Conservation (phyloP, 2,329 filamentous ascomycete species). For the Penicillium verrucosum region DNA sequence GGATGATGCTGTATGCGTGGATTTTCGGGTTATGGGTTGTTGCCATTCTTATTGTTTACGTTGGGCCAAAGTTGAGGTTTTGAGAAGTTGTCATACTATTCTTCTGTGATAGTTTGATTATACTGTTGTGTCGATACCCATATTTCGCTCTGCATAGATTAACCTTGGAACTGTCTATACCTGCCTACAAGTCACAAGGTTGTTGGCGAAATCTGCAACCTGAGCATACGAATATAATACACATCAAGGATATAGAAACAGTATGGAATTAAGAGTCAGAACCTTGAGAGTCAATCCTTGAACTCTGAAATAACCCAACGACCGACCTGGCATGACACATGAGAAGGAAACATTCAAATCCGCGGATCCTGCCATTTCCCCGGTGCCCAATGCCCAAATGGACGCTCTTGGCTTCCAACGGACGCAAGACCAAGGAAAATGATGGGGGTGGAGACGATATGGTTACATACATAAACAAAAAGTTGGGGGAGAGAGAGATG, state of each 20-base stretch:
- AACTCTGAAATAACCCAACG: constrained; percentile 32
- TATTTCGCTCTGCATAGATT: background rate
- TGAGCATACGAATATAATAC: background rate
- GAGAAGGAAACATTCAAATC: constrained; percentile 35
- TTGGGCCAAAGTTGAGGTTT: constrained; percentile 83
- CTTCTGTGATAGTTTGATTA: background rate
- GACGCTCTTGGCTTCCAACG: constrained; percentile 26
- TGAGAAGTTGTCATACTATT: constrained; percentile 36
- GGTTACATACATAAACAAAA: constrained; percentile 34
- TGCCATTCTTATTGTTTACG: constrained; percentile 75
- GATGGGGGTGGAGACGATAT: constrained; percentile 28
- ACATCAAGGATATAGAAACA: background rate
- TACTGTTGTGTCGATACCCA: constrained; percentile 1
- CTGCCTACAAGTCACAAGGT: background rate
- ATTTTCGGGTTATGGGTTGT: constrained; percentile 79
- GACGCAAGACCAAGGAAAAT: constrained; percentile 27
- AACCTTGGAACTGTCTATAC: background rate
- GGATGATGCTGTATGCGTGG: constrained; percentile 79
- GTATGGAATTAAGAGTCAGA: constrained; percentile 18
- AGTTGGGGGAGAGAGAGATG: constrained; percentile 28
- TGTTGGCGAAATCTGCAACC: background rate
- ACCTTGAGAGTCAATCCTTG: constrained; percentile 25
- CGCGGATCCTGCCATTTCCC: constrained; percentile 30
- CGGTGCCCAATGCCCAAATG: constrained; percentile 24
- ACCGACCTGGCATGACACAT: constrained; percentile 39